phyloP scores from a whole-genome alignment of 2,329 filamentous ascomycete species.

The Colletotrichum plurivorum region DNA sequence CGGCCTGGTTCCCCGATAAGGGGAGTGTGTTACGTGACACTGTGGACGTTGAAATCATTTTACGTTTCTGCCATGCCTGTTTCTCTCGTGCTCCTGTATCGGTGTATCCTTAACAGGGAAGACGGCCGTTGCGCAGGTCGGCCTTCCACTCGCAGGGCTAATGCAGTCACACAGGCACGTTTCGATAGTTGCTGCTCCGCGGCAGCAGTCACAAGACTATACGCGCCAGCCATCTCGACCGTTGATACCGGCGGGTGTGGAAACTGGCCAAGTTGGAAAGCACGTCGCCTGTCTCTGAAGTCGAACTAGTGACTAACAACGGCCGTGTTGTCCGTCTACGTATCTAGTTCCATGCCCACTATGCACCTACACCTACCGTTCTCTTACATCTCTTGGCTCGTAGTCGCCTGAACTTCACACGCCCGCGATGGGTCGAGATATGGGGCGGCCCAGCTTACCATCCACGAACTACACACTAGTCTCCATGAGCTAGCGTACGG shows the following conservation, averaged over 20 bases:
- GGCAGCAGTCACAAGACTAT: slow-evolving; percentile 9
- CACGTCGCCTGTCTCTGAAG: slow-evolving; percentile 1
- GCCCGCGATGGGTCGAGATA: slow-evolving; percentile 3
- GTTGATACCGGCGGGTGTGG: neutral
- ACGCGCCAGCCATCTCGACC: slow-evolving; percentile 23
- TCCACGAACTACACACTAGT: neutral
- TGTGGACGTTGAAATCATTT: slow-evolving; percentile 11
- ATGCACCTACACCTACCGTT: neutral
- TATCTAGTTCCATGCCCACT: neutral
- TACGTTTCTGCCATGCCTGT: slow-evolving; percentile 4
- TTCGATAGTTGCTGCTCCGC: slow-evolving; percentile 29
- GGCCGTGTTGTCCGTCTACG: slow-evolving; percentile 8
- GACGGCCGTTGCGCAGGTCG: neutral
- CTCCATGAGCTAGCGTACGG: slow-evolving; percentile 6
- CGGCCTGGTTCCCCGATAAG: neutral
- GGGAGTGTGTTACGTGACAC: neutral
- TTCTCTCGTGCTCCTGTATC: neutral
- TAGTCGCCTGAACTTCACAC: slow-evolving; percentile 29
- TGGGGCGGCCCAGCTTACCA: neutral
- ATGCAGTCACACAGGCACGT: slow-evolving; percentile 28
- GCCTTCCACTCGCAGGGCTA: slow-evolving; percentile 18
- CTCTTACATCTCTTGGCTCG: slow-evolving; percentile 4
- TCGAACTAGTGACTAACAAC: slow-evolving; percentile 14
- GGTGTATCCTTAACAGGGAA: neutral
- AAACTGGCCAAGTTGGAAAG: slow-evolving; percentile 4